A percentile compares a stretch with the other conserved stretches of the same genome.
These are phyloP conservation scores for Chaetothyriales sp. DNA, from an alignment of 2,329 filamentous ascomycete genomes.

Conservation along the genomic window DNA sequence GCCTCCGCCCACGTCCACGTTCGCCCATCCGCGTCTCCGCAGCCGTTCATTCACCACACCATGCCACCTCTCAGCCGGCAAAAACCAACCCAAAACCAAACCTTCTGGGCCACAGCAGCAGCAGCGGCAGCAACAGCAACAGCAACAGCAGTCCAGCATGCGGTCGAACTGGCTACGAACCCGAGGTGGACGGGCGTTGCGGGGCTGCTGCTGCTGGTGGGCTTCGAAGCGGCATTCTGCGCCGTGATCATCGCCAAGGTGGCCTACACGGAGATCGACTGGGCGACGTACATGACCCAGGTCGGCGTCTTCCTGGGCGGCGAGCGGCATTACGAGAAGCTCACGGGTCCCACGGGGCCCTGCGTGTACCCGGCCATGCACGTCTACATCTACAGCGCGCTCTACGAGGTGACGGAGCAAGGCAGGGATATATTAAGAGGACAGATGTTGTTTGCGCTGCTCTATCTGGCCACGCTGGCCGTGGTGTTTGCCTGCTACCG, in stretches of 20 bases:
- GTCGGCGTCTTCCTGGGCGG: conserved; percentile 59
- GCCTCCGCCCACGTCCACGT: no score
- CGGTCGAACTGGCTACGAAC: neutral
- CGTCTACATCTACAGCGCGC: conserved; percentile 71
- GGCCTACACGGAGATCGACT: conserved; percentile 95
- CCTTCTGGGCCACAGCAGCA: neutral
- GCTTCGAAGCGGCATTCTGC: conserved; percentile 59
- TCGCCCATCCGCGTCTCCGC: no score
- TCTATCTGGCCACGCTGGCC: conserved; percentile 63
- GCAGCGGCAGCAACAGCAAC: no score
- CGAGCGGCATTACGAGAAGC: conserved; percentile 74
- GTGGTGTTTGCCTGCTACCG: conserved; percentile 70
- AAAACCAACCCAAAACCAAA: no score
- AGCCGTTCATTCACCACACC: no score
- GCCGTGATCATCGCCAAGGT: conserved; percentile 61
- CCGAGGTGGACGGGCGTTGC: conserved; percentile 23
- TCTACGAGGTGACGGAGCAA: conserved; percentile 63
- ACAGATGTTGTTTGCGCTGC: conserved; percentile 65
- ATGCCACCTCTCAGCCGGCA: no score
- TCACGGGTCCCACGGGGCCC: conserved; percentile 78
- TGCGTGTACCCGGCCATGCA: conserved; percentile 90
- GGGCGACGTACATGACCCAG: conserved; percentile 94
- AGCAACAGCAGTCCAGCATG: no score
- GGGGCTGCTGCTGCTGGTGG: conserved; percentile 41
- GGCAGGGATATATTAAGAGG: conserved; percentile 63